Percentiles rank a stretch among this genome's conserved stretches.
phyloP scores from a whole-genome alignment of 768 basidiomycete species.

The Kwoniella sp. region DNA sequence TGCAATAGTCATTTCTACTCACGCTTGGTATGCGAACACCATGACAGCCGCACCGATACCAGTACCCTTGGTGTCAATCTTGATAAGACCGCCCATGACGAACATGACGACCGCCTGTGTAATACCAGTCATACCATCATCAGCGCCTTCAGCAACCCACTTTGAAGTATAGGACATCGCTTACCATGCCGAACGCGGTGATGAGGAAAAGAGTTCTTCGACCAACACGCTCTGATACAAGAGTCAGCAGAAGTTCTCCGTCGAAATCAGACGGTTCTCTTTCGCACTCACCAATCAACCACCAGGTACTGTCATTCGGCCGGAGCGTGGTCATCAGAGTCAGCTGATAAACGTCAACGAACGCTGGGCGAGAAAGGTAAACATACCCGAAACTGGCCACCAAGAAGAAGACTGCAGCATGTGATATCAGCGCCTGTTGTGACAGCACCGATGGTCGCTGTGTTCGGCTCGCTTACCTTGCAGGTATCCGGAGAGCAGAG shows the following conservation, averaged over 20 bases:
- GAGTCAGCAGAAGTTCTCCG: constrained; percentile 1
- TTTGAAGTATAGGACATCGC: too few relatives aligned
- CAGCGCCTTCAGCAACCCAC: too few relatives aligned
- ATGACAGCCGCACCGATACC: constrained; percentile 26
- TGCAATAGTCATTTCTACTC: too few relatives aligned
- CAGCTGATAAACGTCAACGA: neutral
- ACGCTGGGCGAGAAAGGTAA: neutral
- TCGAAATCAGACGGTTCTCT: neutral
- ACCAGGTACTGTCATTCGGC: constrained; percentile 17
- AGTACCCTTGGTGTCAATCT: constrained; percentile 24
- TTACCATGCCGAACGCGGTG: constrained; percentile 31
- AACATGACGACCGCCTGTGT: constrained; percentile 37
- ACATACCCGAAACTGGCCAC: constrained; percentile 21
- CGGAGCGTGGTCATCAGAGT: neutral
- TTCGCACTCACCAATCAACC: constrained; percentile 23
- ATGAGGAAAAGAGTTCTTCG: constrained; percentile 27
- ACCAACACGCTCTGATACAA: constrained; percentile 22
- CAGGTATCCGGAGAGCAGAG: constrained; percentile 29
- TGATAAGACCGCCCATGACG: constrained; percentile 36
- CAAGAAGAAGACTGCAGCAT: constrained; percentile 27
- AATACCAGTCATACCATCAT: too few relatives aligned
- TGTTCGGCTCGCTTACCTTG: constrained; percentile 18
- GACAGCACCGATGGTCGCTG: neutral
- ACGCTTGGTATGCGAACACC: constrained; percentile 22
- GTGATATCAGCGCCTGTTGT: neutral